A percentile compares a stretch with the other conserved stretches of the same genome.
Evolutionary conservation across 1,139 yeast genomes (phyloP).

Genomic region (Blastobotrys elegans): DNA sequence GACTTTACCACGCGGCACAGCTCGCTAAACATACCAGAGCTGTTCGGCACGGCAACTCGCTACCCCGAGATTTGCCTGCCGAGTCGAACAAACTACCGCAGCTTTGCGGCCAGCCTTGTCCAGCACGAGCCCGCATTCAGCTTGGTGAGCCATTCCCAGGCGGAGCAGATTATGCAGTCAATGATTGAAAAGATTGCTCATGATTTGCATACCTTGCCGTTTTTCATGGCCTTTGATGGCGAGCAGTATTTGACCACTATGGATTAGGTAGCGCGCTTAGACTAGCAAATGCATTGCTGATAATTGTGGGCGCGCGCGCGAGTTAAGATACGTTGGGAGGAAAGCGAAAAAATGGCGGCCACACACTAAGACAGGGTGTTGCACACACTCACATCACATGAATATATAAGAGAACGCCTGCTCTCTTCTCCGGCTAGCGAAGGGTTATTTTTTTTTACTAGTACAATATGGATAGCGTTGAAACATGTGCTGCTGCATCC

Average conservation of each 20-base stretch:
- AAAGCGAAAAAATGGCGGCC: too few relatives aligned
- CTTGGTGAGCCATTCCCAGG: background rate
- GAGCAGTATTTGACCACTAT: background rate
- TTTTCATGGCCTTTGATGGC: constrained; percentile 1
- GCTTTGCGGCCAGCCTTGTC: background rate
- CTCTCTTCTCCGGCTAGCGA: too few relatives aligned
- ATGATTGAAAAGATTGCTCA: background rate
- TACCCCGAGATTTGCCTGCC: constrained; percentile 3
- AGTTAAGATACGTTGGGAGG: too few relatives aligned
- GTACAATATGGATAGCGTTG: background rate
- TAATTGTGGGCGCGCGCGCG: too few relatives aligned
- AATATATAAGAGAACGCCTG: too few relatives aligned
- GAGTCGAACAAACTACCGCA: background rate
- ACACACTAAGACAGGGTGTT: too few relatives aligned
- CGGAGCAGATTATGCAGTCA: background rate
- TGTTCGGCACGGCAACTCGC: background rate
- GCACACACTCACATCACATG: too few relatives aligned
- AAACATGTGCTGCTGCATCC: constrained; percentile 5
- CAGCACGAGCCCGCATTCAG: constrained; percentile 4
- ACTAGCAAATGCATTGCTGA: too few relatives aligned
- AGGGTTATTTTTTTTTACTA: background rate
- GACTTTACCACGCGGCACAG: constrained; percentile 3
- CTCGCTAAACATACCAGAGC: background rate
- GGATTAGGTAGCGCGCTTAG: too few relatives aligned
- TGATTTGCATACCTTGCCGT: constrained; percentile 1